Percentiles rank a stretch among this genome's conserved stretches.
Evolutionary conservation across 139 green algal species (phyloP).

Genomic region (Bryopsis sp.): DNA sequence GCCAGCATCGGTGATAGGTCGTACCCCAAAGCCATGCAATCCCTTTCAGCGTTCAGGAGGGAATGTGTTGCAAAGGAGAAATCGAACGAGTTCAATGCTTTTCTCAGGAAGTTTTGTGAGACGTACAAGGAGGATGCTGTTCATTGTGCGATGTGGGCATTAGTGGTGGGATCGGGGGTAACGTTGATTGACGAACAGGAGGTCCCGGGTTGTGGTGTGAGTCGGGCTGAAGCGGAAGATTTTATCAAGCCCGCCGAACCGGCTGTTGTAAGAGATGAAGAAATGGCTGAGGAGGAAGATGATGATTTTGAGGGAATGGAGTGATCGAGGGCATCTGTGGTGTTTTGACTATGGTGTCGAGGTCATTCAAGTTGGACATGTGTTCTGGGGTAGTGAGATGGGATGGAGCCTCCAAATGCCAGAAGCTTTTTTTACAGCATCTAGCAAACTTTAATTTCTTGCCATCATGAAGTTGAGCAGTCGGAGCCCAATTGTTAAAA

Average conservation of each 20-base stretch:
- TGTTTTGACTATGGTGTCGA: no score
- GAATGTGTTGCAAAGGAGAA: neutral
- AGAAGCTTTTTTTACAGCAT: no score
- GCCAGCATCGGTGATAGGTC: constrained; percentile 22
- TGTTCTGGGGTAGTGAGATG: no score
- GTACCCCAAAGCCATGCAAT: constrained; percentile 20
- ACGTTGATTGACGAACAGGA: constrained; percentile 23
- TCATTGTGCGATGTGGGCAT: constrained; percentile 11
- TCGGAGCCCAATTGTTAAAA: no score
- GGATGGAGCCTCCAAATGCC: no score
- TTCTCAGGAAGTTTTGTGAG: constrained; percentile 1
- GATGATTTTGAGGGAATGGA: constrained; percentile 25
- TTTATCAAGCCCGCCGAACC: constrained; percentile 13
- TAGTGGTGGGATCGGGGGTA: constrained; percentile 4
- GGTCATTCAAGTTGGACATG: no score
- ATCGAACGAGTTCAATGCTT: constrained; percentile 15
- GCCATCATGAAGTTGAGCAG: no score
- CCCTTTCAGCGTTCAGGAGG: constrained; percentile 9
- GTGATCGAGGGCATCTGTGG: no score
- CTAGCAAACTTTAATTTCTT: no score
- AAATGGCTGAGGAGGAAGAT: constrained; percentile 18
- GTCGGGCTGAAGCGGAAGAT: constrained; percentile 1
- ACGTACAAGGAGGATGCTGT: constrained; percentile 13
- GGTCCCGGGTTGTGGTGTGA: neutral
- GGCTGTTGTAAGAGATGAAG: neutral